Base-by-base conservation (phyloP, 192 early-diverging fungal genomes). In the Umbelopsis vinacea region DNA sequence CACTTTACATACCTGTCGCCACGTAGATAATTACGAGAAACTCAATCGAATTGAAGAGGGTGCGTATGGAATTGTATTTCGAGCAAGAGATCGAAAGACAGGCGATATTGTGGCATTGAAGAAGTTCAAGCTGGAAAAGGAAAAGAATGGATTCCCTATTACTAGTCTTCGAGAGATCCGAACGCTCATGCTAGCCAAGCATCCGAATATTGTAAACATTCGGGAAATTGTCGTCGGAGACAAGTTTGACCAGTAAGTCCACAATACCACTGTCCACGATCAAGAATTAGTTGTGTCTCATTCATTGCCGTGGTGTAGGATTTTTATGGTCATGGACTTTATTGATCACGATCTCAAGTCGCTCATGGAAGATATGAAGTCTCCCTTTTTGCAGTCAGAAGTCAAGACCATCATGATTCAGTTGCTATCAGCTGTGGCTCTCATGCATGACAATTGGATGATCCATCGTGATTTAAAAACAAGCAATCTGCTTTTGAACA, bases 281-380 rank as follows among this genome's bases (percentile, higher is more conserved):
- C 19, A 38, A 26, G 24, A 10, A 19, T 21, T 8, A 14, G 17
- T 43, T 7, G 19, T 46, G 1, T 47, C 19, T 67, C 8, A 29
- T 21, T n/a, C 10, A 33, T 33, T 19, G 52, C 43, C 21, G 7
- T 83, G 8, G 38, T 72, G 68, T 75, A 92, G 91, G 75, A 91
- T 97, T 35, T 99, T 96, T 74, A 95, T 97, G 70, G 96, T 95
- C 5, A 99, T 99, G 97, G 97, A 99, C 66, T 99, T 93, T 78
- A 90, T 97, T 73, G 95, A 97, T 43, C 96, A 98, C 74, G 97
- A 99, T 71, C 83, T 99, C 48, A 95, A 97, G 63, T 80, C 89
- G 7, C 81, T 99, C 0, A 95, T 98, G 95, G 93, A 92, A 52
- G 82, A 81, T 38, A 97, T 96, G 94, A 78, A 78, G 4, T 52